Base-by-base conservation (phyloP, 2,329 filamentous ascomycete genomes). In the Keithomyces neogunnii region DNA sequence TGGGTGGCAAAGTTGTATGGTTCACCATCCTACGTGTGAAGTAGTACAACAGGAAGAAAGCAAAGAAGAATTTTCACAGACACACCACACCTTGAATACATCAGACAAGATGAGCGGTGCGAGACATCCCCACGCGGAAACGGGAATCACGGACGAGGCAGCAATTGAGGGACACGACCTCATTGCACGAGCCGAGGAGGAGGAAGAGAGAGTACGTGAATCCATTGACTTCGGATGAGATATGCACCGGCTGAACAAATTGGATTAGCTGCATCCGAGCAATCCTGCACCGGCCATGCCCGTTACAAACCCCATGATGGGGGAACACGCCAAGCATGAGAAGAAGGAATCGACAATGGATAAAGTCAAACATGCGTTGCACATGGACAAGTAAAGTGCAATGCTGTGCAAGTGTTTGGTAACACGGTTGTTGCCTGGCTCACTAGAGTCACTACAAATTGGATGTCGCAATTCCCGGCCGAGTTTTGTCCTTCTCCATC, bases 341-440 rank as follows among this genome's bases (percentile, higher is more conserved):
- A 49, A 36, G 47, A 49, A 36, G 40, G 39, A 50, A 8, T 36
- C 30, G 9, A 40, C 40, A 44, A 11, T 45, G 48, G 48, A 50
- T 19, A 50, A 43, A 13, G 38, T 45, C 40, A 45, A 50, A 30
- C 39, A 47, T 13, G 45, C 33, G 9, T n/a, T 47, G 33, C 45
- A 47, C 13, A 10, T 47, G 33, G 26, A 47, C 45, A 47, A 47
- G 28, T 47, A 47, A 44, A 10, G 19, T 19, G 19, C 19, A 19
- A 1, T 19, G 19, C 19, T 19, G 19, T 19, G 19, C 19, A 19
- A 19, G 19, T 19, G 19, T 19, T 19, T 19, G 19, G 19, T 19
- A 19, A 19, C 19, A 19, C 19, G 19, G 19, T 19, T 19, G 19
- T 19, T 19, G 36, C 11, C 3, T 35, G 5, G 10, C 10, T 35